Evolutionary conservation across 129 eudicot species (phyloP), one percentile per base, ranked within the genome.

Genomic region (Pseudognaphalium luteoalbum): DNA sequence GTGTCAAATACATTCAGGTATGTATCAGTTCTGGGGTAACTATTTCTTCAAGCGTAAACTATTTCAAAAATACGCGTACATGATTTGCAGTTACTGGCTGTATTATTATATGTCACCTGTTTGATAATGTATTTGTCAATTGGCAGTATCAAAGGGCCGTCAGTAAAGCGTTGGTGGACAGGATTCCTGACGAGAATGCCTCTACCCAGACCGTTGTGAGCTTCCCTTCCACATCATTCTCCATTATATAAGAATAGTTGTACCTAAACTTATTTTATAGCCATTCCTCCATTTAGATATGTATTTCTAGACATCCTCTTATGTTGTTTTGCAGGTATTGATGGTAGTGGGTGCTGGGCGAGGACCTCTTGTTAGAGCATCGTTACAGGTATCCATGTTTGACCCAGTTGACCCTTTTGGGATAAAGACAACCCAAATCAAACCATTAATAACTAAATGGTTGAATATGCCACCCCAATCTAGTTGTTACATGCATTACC

Each of bases 321-420:
- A 29, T 39, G 58, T 32, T 7, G 15, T 16, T 74, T 51, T 66
- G 50, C 78, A 94, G 98, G 88, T 94, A 60, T 79, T 94, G 85
- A 94, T 94, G 98, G 98, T 94, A 87, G 98, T 94, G 54, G 97
- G 98, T 62, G 98, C 98, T 74, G 98, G 98, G 54, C 82, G 98
- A 54, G 98, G 98, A 25, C 98, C 98, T 81, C 98, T 94, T 81
- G 98, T 94, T 56, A 79, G 98, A 86, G 98, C 98, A 75, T 89
- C 98, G 3, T 77, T 91, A 76, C 93, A 94, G 97, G 98, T 93
- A 62, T 28, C 58, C 59, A 68, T 20, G 41, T 28, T 21, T 15
- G 29, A 50, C 37, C 22, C 42, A 17, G 8, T 15, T 14, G 28
- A 3, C 42, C 29, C 5, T 0, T 74, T 15, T 9, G 6, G 14